Evolutionary conservation across 1,284 basidiomycete genomes (phyloP).

Genomic region (Moesziomyces sp.): DNA sequence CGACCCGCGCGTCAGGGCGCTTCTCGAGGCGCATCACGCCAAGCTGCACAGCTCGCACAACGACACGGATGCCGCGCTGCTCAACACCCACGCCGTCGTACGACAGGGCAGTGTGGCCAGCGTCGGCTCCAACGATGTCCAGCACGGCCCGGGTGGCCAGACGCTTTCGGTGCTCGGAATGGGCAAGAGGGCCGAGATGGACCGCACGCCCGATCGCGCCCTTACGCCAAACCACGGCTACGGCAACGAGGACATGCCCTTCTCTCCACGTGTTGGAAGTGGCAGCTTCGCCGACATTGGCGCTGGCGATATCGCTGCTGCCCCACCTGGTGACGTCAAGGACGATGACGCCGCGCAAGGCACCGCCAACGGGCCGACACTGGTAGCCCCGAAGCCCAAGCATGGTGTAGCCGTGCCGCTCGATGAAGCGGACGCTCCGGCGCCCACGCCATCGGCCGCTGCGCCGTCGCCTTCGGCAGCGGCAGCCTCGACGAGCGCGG

Average conservation of each 20-base stretch:
- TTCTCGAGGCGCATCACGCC: slow-evolving; percentile 56
- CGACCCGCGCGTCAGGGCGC: slow-evolving; percentile 57
- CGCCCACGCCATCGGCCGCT: slow-evolving; percentile 20
- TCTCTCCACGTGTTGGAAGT: slow-evolving; percentile 36
- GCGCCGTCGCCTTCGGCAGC: slow-evolving; percentile 4
- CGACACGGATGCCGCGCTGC: not conserved
- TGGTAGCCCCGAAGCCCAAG: slow-evolving; percentile 39
- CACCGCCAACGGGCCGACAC: slow-evolving; percentile 4
- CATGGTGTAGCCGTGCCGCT: slow-evolving; percentile 34
- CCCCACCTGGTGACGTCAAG: slow-evolving; percentile 32
- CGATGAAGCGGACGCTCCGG: slow-evolving; percentile 22
- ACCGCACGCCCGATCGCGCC: slow-evolving; percentile 39
- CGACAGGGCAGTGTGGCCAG: slow-evolving; percentile 35
- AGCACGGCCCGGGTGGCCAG: slow-evolving; percentile 47
- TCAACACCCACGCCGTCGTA: slow-evolving; percentile 14
- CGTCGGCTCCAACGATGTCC: slow-evolving; percentile 44
- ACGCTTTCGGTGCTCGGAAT: slow-evolving; percentile 51
- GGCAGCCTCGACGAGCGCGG: not conserved
- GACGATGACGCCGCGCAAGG: slow-evolving; percentile 1
- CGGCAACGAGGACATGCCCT: slow-evolving; percentile 24
- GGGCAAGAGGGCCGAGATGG: slow-evolving; percentile 26
- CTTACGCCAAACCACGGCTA: slow-evolving; percentile 43
- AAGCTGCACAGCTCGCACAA: slow-evolving; percentile 21
- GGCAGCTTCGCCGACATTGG: slow-evolving; percentile 29
- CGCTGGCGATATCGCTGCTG: slow-evolving; percentile 33